Base-by-base conservation (phyloP, 139 green algal species). In the Axilococcus clingmanii region DNA sequence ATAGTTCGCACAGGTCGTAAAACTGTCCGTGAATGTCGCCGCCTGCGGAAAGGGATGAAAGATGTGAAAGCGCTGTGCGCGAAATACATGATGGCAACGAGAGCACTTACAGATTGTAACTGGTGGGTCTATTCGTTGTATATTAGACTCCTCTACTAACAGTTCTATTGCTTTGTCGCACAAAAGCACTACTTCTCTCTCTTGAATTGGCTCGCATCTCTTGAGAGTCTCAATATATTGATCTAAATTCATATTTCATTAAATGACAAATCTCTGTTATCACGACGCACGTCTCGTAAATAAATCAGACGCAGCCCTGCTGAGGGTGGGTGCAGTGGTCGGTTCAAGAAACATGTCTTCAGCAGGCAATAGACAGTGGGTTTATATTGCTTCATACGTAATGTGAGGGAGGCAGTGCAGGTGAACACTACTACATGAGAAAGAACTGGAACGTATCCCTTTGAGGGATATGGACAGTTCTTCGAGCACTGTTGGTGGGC, bases 21-120 rank as follows among this genome's bases (percentile, higher is more conserved):
- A 95, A 95, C 66, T 95, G 87, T 11, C 87, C 87, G 55, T 96
- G 91, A 29, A 99, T 97, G 65, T 99, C 91, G 3, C 91, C 91
- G 57, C 90, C 82, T 91, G 60, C 48, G 30, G 4, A 22, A 19
- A 22, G 28, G 20, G 1, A 52, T 32, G 7, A 20, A 23, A 43
- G 33, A 23, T 38, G 12, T 38, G 12, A n/a, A 38, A 12, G 33
- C 33, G n/a, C n/a, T n/a, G n/a, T n/a, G n/a, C n/a, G n/a, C n/a
- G n/a, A 17, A 9, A 30, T 53, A 40, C 12, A 41, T 37, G 16
- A 33, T 23, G 6, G 11, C 12, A 28, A 23, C 14, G 6, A 33
- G 6, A 33, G 9, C 2, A 57, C 72, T 48, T 46, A 89, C 86
- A 95, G 22, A 95, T 83, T 28, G 93, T 99, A 28, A 99, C 93